Evolutionary conservation across 352 stramenopile species (phyloP).

Genomic region (Elongisporangium senticosum): DNA sequence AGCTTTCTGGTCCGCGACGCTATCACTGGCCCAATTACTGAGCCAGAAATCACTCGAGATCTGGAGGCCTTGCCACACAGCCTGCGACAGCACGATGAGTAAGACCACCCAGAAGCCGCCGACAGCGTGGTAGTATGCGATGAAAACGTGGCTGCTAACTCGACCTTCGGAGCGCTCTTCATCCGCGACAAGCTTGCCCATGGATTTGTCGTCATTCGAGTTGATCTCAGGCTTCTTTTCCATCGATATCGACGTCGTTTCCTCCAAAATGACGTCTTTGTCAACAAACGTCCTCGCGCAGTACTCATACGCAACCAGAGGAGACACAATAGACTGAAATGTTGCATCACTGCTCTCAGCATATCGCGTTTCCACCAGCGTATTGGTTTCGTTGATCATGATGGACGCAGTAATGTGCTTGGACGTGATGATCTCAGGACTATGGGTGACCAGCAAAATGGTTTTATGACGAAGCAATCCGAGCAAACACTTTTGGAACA

Average conservation of each 20-base stretch:
- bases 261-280: no score
- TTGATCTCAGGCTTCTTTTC: background rate
- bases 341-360: slow-evolving; percentile 4
- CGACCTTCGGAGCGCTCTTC: slow-evolving; percentile 23
- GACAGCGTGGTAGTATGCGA: slow-evolving; percentile 27
- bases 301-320: slow-evolving; percentile 8
- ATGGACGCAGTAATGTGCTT: slow-evolving; percentile 15
- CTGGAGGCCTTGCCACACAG: slow-evolving; percentile 49
- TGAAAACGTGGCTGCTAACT: slow-evolving; percentile 30
- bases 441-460: slow-evolving; percentile 53
- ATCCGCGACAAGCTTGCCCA: slow-evolving; percentile 19
- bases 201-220: no score
- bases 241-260: slow-evolving; percentile 11
- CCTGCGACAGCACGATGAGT: slow-evolving; percentile 31
- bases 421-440: slow-evolving; percentile 35
- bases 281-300: background rate
- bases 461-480: slow-evolving; percentile 45
- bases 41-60: slow-evolving; percentile 71
- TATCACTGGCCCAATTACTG: slow-evolving; percentile 40
- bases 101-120: slow-evolving; percentile 22
- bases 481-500: slow-evolving; percentile 67
- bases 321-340: slow-evolving; percentile 15
- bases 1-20: slow-evolving; percentile 27
- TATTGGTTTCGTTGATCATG: slow-evolving; percentile 16
- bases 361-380: slow-evolving; percentile 10